Evolutionary conservation across 1,284 basidiomycete genomes (phyloP).

Genomic region (Mrakiaceae sp.): DNA sequence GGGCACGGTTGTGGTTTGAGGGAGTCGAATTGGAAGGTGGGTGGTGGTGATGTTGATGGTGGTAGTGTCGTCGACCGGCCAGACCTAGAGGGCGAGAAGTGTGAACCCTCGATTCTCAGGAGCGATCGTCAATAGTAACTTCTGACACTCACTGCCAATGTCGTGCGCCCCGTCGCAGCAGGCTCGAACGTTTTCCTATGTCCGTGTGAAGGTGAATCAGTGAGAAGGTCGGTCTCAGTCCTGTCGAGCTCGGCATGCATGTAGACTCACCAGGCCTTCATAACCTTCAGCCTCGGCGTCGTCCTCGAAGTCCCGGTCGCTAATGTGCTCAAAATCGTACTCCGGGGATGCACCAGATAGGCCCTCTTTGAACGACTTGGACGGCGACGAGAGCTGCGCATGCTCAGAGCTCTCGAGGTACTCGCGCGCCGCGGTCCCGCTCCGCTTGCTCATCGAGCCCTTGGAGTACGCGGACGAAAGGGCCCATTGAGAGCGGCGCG

Average conservation of each 20-base stretch:
- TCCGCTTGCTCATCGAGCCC: constrained; percentile 54
- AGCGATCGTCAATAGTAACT: not conserved
- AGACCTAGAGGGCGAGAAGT: constrained; percentile 32
- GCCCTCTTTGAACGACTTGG: constrained; percentile 25
- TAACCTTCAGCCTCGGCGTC: constrained; percentile 67
- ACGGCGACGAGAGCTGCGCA: constrained; percentile 24
- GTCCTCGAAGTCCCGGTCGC: constrained; percentile 49
- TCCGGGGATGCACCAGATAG: constrained; percentile 26
- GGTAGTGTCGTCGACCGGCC: constrained; percentile 41
- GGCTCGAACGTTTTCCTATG: constrained; percentile 61
- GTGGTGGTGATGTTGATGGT: constrained; percentile 49
- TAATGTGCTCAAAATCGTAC: constrained; percentile 54
- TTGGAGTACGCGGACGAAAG: constrained; percentile 44
- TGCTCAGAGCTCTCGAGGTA: constrained; percentile 56
- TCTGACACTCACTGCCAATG: constrained; percentile 38
- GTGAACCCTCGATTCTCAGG: not conserved
- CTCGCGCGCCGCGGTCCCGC: constrained; percentile 77
- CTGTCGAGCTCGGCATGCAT: constrained; percentile 52
- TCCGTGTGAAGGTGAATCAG: too few species aligned
- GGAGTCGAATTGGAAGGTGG: constrained; percentile 24
- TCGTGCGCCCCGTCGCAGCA: constrained; percentile 86
- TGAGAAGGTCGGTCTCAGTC: too few species aligned
- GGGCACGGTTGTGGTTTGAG: constrained; percentile 20
- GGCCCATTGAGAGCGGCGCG: constrained; percentile 36
- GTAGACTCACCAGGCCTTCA: constrained; percentile 56